These are phyloP conservation scores for Ophioceras dolichostomum DNA, from an alignment of 2,329 filamentous ascomycete genomes.

Conservation along the genomic window DNA sequence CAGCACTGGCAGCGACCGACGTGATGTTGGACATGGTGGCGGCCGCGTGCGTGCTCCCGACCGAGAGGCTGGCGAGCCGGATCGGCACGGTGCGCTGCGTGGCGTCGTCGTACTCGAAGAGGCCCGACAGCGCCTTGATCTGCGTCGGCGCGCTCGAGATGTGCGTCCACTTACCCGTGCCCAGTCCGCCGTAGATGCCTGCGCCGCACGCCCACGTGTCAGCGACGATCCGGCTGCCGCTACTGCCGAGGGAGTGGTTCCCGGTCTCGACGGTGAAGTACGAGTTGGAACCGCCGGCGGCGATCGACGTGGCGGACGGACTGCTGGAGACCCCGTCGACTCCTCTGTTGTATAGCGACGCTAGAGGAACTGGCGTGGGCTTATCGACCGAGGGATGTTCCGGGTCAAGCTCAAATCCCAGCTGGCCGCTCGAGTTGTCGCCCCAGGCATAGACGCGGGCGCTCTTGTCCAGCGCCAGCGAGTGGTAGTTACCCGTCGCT, in stretches of 20 bases:
- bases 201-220: conserved; percentile 84
- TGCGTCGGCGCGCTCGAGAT: conserved; percentile 66
- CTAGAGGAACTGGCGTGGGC: conserved; percentile 58
- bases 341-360: conserved; percentile 59
- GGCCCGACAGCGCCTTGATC: conserved; percentile 68
- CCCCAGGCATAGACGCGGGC: conserved; percentile 80
- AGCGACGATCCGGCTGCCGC: conserved; percentile 41
- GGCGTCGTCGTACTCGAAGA: conserved; percentile 79
- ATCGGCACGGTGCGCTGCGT: conserved; percentile 61
- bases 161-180: conserved; percentile 83
- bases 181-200: conserved; percentile 73
- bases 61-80: conserved; percentile 57
- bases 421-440: conserved; percentile 82
- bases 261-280: conserved; percentile 79
- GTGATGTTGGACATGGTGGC: conserved; percentile 78
- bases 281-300: conserved; percentile 75
- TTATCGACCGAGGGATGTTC: conserved; percentile 52
- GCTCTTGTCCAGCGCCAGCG: conserved; percentile 60
- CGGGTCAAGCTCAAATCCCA: conserved; percentile 63
- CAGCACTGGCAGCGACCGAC: conserved; percentile 28
- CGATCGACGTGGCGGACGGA: conserved; percentile 55
- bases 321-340: conserved; percentile 16
- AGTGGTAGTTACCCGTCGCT: conserved; percentile 79
- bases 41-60: conserved; percentile 69
- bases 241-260: conserved; percentile 29